Evolutionary conservation across 148 eudicot genomes (phyloP).

Genomic region (Cornus kousa): DNA sequence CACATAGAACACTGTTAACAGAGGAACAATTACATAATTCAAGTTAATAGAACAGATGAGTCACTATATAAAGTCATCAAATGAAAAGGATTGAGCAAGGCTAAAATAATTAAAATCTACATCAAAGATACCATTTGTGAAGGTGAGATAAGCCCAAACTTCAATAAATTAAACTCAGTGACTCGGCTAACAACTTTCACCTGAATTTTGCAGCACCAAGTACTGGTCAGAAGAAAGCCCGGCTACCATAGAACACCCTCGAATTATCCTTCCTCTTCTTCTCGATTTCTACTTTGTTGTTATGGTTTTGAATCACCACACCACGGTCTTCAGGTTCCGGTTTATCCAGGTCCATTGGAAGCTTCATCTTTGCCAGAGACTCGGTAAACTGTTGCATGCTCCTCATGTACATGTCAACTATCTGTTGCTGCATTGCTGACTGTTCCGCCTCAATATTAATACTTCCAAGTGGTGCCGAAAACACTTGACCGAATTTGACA

Average conservation of each 20-base stretch:
- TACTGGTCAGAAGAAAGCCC: constrained; percentile 61
- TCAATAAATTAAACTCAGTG: neutral
- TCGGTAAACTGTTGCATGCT: constrained; percentile 83
- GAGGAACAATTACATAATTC: neutral
- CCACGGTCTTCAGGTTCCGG: constrained; percentile 21
- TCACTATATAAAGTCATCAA: neutral
- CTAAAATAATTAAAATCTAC: neutral
- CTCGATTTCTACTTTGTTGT: constrained; percentile 33
- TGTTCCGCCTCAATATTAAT: constrained; percentile 53
- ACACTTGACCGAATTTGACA: constrained; percentile 19
- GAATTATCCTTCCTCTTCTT: constrained; percentile 56
- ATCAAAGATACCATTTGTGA: neutral
- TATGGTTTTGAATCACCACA: constrained; percentile 29
- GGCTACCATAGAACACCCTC: constrained; percentile 79
- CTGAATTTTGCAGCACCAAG: neutral
- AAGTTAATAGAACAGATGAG: neutral
- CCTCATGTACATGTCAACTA: constrained; percentile 78
- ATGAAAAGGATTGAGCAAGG: constrained; percentile 7
- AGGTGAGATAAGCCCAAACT: neutral
- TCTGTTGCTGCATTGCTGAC: constrained; percentile 73
- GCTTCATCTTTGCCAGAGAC: constrained; percentile 80
- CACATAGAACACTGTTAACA: constrained; percentile 1
- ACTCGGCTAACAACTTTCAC: neutral
- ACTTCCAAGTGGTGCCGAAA: constrained; percentile 29
- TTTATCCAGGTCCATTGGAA: constrained; percentile 65